These are phyloP conservation scores for Alloteropsis angusta DNA, from an alignment of 202 grass and related monocot species.

Conservation along the genomic window DNA sequence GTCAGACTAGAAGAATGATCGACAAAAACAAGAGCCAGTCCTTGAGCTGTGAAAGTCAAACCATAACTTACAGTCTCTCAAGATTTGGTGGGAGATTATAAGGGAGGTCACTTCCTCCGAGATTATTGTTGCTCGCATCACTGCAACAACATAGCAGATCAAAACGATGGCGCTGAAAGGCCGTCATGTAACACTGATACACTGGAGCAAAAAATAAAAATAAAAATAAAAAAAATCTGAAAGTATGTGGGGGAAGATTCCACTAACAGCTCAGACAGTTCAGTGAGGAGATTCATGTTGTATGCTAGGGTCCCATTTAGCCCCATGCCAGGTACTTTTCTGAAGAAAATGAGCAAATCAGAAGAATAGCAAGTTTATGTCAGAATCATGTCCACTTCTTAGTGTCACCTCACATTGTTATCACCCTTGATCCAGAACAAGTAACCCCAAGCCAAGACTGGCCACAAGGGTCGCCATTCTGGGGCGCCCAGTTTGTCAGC, in stretches of 20 bases:
- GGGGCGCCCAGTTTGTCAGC: conserved; percentile 52
- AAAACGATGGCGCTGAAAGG: conserved; percentile 15
- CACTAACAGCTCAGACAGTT: conserved; percentile 64
- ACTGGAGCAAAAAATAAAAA: no score
- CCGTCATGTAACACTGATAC: not conserved
- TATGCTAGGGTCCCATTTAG: conserved; percentile 66
- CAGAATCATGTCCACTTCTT: conserved; percentile 12
- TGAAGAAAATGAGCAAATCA: conserved; percentile 23
- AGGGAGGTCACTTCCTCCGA: conserved; percentile 65
- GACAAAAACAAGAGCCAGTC: not conserved
- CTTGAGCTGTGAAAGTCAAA: not conserved
- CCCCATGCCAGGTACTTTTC: conserved; percentile 54
- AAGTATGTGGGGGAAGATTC: conserved; percentile 9
- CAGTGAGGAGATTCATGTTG: conserved; percentile 50
- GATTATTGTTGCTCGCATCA: conserved; percentile 64
- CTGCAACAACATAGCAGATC: conserved; percentile 28
- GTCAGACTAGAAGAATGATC: conserved; percentile 1
- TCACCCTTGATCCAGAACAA: conserved; percentile 68
- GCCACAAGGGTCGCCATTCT: conserved; percentile 84
- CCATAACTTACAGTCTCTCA: conserved; percentile 58
- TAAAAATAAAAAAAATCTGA: not conserved
- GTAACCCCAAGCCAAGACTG: conserved; percentile 71
- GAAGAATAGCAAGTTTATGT: conserved; percentile 7
- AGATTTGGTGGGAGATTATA: conserved; percentile 88
- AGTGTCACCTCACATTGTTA: conserved; percentile 62